Evolutionary conservation across 805 yeast genomes (phyloP), one percentile per base, ranked within the genome.

Genomic region (Naumovozyma baii): DNA sequence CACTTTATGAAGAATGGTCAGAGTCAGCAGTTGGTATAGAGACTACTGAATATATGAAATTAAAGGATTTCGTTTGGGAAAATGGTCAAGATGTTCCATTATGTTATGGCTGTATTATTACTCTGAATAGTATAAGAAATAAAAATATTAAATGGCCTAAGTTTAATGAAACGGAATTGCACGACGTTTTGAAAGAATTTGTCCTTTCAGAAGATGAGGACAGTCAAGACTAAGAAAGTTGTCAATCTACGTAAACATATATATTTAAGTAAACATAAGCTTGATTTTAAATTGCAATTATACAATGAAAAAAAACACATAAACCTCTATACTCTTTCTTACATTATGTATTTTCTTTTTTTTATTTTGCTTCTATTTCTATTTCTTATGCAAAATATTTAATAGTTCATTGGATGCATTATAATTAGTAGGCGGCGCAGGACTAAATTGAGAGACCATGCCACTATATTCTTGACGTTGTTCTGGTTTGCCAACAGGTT

Each of bases 81-180:
- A 14, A 43, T 35, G 43, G 61, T 38, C 20, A 44, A 55, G n/a
- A 54, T 7, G 20, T 40, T 2, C 40, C 63, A n/a, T 50, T 81
- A 7, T 84, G 95, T 54, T 84, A 82, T 51, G 94, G 92, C 2
- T 84, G 95, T 54, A 68, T 76, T 28, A 80, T 80, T 2, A 74
- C 78, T 9, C 52, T 83, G 39, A 73, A 76, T 4, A 75, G 69
- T 46, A 41, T 66, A 36, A 42, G 54, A 34, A 28, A 59, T 43
- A 42, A 62, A 51, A 43, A 56, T 39, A 31, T 77, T 56, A 62
- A 67, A 54, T 52, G 71, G 70, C 57, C 70, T 18, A 39, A 42
- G 16, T 38, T 55, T 34, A 51, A 57, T 2, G 54, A 63, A 4
- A 39, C 42, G 8, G 61, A 62, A 15, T 54, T 63, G 42, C 48